phyloP scores from a whole-genome alignment of 2,329 filamentous ascomycete species.

The Simplicillium sp. region DNA sequence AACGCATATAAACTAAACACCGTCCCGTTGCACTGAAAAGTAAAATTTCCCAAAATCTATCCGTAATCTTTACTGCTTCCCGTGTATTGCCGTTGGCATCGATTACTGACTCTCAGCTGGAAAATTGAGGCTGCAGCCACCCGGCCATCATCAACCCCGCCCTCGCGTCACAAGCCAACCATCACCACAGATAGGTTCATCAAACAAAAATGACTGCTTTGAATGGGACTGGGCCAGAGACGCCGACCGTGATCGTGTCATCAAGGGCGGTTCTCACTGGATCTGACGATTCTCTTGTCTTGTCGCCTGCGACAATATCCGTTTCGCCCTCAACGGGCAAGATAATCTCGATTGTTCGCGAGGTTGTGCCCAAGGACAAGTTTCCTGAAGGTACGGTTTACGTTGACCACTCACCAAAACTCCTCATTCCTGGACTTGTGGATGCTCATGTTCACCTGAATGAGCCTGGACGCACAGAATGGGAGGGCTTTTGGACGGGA shows the following conservation, averaged over 20 bases:
- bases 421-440: slow-evolving; percentile 84
- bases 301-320: slow-evolving; percentile 76
- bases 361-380: slow-evolving; percentile 61
- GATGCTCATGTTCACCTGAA: slow-evolving; percentile 98
- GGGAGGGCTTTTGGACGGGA: slow-evolving; percentile 96
- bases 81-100: no score
- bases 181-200: no score
- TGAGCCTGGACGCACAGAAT: slow-evolving; percentile 92
- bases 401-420: slow-evolving; percentile 72
- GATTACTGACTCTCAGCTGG: no score
- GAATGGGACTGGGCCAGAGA: no score
- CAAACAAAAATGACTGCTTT: no score
- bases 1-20: no score
- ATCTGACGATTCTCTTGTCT: slow-evolving; percentile 45
- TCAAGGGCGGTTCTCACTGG: slow-evolving; percentile 73
- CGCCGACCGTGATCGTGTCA: slow-evolving; percentile 49
- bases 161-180: no score
- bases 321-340: slow-evolving; percentile 74
- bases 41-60: no score
- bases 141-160: no score
- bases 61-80: no score
- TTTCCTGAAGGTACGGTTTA: slow-evolving; percentile 70
- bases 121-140: no score
- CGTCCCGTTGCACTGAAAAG: no score
- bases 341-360: slow-evolving; percentile 66